Conservation (phyloP, 179 eudicot species). For the Silene vulgaris region DNA sequence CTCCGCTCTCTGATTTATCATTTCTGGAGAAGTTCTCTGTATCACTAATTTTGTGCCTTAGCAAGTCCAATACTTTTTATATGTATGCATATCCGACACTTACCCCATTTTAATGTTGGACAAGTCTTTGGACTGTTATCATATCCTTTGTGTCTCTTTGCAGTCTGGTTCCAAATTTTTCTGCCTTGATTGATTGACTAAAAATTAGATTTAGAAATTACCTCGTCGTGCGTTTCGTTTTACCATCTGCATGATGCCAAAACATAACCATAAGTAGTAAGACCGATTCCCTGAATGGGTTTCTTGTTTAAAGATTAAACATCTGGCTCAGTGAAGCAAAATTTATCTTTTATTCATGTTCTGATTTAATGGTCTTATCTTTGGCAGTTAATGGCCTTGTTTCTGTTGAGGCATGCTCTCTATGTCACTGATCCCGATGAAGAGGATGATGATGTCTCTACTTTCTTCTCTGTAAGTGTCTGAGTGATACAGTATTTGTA, state of each 20-base stretch:
- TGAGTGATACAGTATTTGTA: not conserved
- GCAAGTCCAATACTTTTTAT: no score
- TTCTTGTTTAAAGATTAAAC: slow-evolving; percentile 5
- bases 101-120: no score
- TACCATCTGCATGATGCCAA: no score
- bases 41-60: no score
- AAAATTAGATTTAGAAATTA: no score
- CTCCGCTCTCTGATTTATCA: no score
- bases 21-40: no score
- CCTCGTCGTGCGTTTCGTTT: no score
- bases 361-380: slow-evolving; percentile 14
- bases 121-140: no score
- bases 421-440: slow-evolving; percentile 53
- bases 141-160: not conserved
- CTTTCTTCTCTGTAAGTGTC: slow-evolving; percentile 68
- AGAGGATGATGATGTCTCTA: slow-evolving; percentile 66
- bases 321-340: slow-evolving; percentile 7
- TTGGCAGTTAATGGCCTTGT: slow-evolving; percentile 69
- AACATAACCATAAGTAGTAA: not conserved
- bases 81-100: no score
- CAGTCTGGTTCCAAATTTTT: not conserved
- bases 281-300: not conserved
- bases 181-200: no score
- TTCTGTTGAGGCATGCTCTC: slow-evolving; percentile 80
- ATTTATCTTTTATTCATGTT: slow-evolving; percentile 8